Evolutionary conservation across 225 moss, liverwort and hornwort species (phyloP).

Genomic region (Marchantia polymorpha): DNA sequence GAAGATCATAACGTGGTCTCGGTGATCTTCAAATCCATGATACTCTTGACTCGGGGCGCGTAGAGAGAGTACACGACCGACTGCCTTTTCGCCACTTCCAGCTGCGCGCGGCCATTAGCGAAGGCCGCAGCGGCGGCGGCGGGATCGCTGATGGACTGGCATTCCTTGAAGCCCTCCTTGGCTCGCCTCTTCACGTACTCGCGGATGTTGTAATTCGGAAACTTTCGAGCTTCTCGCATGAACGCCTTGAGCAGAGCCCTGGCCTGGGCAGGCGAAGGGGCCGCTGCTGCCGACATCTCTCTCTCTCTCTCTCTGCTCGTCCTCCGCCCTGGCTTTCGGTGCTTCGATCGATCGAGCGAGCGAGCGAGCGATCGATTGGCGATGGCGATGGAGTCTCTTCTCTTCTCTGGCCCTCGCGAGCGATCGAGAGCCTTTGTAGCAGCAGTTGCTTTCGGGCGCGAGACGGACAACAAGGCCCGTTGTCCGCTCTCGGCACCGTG

Average conservation of each 20-base stretch:
- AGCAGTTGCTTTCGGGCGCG: no score
- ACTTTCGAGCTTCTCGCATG: conserved; percentile 66
- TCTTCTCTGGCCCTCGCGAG: no score
- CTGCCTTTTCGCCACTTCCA: conserved; percentile 80
- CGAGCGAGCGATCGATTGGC: no score
- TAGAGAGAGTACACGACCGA: conserved; percentile 72
- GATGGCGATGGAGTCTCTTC: no score
- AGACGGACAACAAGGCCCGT: no score
- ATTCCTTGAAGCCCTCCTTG: conserved; percentile 59
- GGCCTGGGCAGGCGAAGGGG: conserved; percentile 58
- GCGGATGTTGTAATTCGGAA: conserved; percentile 87
- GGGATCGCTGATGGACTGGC: conserved; percentile 46
- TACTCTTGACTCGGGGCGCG: conserved; percentile 69
- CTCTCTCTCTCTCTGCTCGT: no score
- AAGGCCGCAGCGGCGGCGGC: conserved; percentile 52
- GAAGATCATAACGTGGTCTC: conserved; percentile 25
- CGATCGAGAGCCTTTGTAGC: no score
- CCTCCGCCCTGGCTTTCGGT: not conserved
- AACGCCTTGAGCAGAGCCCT: conserved; percentile 60
- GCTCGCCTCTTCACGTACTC: conserved; percentile 88
- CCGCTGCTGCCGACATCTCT: conserved; percentile 42
- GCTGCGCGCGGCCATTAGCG: conserved; percentile 55
- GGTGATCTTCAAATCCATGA: conserved; percentile 79
- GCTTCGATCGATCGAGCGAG: not conserved
- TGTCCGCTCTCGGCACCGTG: no score